These are phyloP conservation scores for Neonectria ditissima DNA, from an alignment of 2,329 filamentous ascomycete genomes.

Conservation along the genomic window DNA sequence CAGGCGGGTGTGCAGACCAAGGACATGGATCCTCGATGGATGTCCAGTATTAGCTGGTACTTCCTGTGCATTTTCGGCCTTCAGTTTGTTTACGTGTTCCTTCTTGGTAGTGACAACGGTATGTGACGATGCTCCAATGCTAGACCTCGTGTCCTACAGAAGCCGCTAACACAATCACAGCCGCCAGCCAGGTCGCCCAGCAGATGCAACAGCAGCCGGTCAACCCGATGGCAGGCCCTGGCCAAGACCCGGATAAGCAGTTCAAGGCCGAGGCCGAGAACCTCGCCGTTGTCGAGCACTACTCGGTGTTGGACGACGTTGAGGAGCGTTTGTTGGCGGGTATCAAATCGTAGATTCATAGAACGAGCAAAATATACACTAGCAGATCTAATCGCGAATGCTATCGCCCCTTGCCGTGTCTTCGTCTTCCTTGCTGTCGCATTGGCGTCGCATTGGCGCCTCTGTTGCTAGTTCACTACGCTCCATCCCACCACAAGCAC, in stretches of 20 bases:
- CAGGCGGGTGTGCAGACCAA: slow-evolving; percentile 96
- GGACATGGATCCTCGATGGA: slow-evolving; percentile 98
- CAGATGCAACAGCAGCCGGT: slow-evolving; percentile 77
- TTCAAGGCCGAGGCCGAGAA: slow-evolving; percentile 95
- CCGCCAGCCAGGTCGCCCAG: slow-evolving; percentile 90
- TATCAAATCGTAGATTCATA: slow-evolving; percentile 55
- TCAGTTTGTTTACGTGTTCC: slow-evolving; percentile 96
- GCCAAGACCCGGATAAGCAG: slow-evolving; percentile 94
- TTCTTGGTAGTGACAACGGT: slow-evolving; percentile 97
- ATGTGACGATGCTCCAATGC: slow-evolving; percentile 48
- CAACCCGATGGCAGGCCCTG: slow-evolving; percentile 82
- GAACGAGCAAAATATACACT: slow-evolving; percentile 43
- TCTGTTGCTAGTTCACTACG: slow-evolving; percentile 33
- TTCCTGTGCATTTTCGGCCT: slow-evolving; percentile 97
- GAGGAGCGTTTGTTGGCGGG: slow-evolving; percentile 82
- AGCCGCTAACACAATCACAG: slow-evolving; percentile 56
- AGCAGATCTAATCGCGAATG: slow-evolving; percentile 40
- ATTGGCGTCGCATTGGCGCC: not conserved
- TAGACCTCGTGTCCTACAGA: slow-evolving; percentile 17
- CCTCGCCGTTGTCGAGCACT: slow-evolving; percentile 92
- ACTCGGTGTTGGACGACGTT: slow-evolving; percentile 88
- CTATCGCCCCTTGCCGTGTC: slow-evolving; percentile 17
- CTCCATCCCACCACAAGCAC: slow-evolving; percentile 72
- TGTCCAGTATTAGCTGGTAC: slow-evolving; percentile 98
- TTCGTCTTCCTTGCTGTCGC: not conserved